phyloP scores from a whole-genome alignment of 257 asterid species.

The Marsdenia floribunda region DNA sequence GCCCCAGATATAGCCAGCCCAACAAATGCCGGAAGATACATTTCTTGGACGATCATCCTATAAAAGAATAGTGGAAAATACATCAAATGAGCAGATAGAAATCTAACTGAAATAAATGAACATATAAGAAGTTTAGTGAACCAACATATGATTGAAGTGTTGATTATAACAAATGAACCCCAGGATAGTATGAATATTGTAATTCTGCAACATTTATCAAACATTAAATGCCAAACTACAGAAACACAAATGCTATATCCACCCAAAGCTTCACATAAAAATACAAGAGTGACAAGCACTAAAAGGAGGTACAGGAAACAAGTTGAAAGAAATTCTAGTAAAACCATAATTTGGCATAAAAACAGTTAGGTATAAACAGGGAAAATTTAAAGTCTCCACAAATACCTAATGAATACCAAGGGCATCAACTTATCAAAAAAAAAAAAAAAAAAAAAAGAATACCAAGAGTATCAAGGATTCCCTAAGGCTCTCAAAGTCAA shows the following conservation, averaged over 20 bases:
- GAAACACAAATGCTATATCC: not conserved
- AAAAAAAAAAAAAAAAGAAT: too few species aligned
- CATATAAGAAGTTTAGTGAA: not conserved
- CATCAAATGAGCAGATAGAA: not conserved
- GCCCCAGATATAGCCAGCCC: constrained; percentile 90
- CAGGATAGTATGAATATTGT: not conserved
- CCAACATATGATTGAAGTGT: not conserved
- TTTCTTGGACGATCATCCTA: constrained; percentile 88
- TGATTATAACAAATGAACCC: too few species aligned
- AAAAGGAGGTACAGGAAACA: not conserved
- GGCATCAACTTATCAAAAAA: too few species aligned
- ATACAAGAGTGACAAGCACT: not conserved
- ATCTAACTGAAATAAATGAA: not conserved
- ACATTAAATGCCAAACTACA: not conserved
- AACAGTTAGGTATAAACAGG: not conserved
- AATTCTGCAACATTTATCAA: not conserved
- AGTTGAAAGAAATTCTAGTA: not conserved
- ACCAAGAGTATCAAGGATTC: not conserved
- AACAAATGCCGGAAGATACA: constrained; percentile 78
- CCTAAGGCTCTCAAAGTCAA: not conserved
- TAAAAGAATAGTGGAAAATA: constrained; percentile 17
- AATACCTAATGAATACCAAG: not conserved
- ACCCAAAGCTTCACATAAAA: not conserved
- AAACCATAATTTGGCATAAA: not conserved
- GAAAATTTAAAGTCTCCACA: not conserved